Evolutionary conservation across 2,329 filamentous ascomycete species (phyloP), one percentile per base, ranked within the genome.

Genomic region (Diaporthe sp.): DNA sequence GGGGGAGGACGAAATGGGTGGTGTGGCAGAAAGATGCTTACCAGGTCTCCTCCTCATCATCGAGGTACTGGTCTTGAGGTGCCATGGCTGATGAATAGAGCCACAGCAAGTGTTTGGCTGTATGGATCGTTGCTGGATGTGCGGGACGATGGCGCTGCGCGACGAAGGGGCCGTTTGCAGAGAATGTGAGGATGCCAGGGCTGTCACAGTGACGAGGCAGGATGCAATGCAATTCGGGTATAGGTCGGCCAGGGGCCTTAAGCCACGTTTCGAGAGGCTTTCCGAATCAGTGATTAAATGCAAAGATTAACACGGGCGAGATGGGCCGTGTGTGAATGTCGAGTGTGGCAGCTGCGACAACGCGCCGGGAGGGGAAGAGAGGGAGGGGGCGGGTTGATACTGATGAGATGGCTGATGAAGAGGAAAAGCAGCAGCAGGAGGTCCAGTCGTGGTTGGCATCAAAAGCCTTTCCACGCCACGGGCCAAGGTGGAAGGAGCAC

Each of bases 41-140:
- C 92, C 91, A 93, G 77, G 88, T 89, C 79, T 93, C 91, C 79
- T 93, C 92, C 81, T 93, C 92, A 80, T 94, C 92, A 78, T 93
- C 92, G 82, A 94, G 90, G 82, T 93, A 93, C 78, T 88, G 90
- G 81, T 94, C 92, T 85, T 93, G 90, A 73, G 91, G 91, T 72
- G 91, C 90, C 91, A 93, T 93, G 76, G 77, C 85, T 81, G 22
- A 25, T 32, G 30, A 37, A 27, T 51, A 50, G n/a, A 63, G 56
- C 12, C 70, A 42, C 19, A 42, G 44, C 37, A 44, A 35, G 4
- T n/a, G 42, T 42, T 53, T 63, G 44, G 30, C n/a, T 55, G 12
- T 44, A 37, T 63, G 13, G 19, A 51, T 35, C 10, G 44, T 55
- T 22, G 56, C 50, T 13, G 35, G 19, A 25, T 17, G 32, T 19